Evolutionary conservation across 2,329 filamentous ascomycete species (phyloP), one percentile per base, ranked within the genome.

Genomic region (Diaporthe citriasiana): DNA sequence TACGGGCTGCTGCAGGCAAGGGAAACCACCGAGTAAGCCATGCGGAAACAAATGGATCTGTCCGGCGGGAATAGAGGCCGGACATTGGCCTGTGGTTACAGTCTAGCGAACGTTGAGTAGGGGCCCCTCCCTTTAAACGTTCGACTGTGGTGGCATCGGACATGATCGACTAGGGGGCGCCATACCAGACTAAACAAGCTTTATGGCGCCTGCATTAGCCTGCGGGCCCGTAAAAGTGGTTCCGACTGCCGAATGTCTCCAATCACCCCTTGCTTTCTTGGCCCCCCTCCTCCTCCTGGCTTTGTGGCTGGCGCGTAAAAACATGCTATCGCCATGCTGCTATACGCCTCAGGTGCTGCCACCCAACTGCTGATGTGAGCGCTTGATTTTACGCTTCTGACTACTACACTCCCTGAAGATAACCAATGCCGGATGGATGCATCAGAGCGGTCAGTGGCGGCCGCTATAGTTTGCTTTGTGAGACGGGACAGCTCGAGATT

Each of bases 301-400:
- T 10, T 22, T n/a, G 19, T n/a, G 27, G 27, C 19, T 38, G 60
- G 13, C 45, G 30, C 2, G 60, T 38, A 19, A 33, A 19, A 13
- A 12, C 30, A 66, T 51, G 47, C n/a, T 17, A 68, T 68, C 33
- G 19, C 15, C n/a, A 25, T 22, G n/a, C 13, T 33, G 30, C 30
- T 4, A 17, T 68, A 25, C 40, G 27, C 10, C 38, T 42, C 22
- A 22, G n/a, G 2, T n/a, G 45, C 9, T 50, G 33, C 22, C n/a
- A 33, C 7, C 25, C 33, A 53, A 68, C 30, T 53, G 63, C 63
- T 68, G 30, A 68, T 53, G 63, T 68, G 63, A 68, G 45, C 45
- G 3, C 42, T 50, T 15, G 19, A 0, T 12, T 25, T 27, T n/a
- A 27, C 45, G 25, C 57, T 60, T 60, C 57, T 42, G 35, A 15